Percentiles rank a stretch among this genome's conserved stretches.
Evolutionary conservation across 1,139 yeast genomes (phyloP).

Genomic region (Suhomyces bokatorum): DNA sequence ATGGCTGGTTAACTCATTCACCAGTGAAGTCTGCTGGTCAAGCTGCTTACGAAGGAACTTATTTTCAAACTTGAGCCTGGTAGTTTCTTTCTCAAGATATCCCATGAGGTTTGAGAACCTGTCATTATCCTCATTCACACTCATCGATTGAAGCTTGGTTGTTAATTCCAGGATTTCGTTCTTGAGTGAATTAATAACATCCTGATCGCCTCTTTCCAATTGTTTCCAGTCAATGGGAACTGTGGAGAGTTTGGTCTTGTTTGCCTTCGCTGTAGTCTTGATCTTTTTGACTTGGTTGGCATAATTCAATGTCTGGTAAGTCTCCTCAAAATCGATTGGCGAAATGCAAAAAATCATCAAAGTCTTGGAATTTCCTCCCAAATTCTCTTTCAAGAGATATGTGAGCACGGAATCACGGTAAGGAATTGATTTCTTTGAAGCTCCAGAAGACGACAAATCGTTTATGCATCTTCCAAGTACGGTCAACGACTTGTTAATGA

Average conservation of each 20-base stretch:
- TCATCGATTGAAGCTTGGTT: conserved; percentile 21
- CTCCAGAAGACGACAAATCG: conserved; percentile 40
- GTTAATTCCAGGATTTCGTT: conserved; percentile 36
- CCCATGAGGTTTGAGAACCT: conserved; percentile 30
- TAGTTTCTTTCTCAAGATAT: conserved; percentile 35
- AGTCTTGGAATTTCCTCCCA: conserved; percentile 75
- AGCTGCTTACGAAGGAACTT: conserved; percentile 27
- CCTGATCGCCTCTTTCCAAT: conserved; percentile 27
- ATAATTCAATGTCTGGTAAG: conserved; percentile 69
- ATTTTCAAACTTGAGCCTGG: conserved; percentile 36
- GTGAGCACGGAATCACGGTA: conserved; percentile 74
- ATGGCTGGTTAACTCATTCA: conserved; percentile 30
- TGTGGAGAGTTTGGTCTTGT: conserved; percentile 34
- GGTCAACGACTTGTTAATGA: conserved; percentile 72
- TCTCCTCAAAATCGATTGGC: conserved; percentile 75
- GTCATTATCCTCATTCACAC: conserved; percentile 3
- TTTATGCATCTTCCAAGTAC: conserved; percentile 77
- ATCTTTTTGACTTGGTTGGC: conserved; percentile 75
- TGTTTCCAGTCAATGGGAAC: conserved; percentile 37
- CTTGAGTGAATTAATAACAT: conserved; percentile 32
- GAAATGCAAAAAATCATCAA: conserved; percentile 77
- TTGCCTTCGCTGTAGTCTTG: conserved; percentile 57
- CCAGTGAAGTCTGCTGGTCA: conserved; percentile 22
- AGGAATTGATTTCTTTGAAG: conserved; percentile 41
- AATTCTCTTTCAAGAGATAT: conserved; percentile 67